Conservation (phyloP, 2,329 filamentous ascomycete genomes). For the Neofusicoccum ribis region DNA sequence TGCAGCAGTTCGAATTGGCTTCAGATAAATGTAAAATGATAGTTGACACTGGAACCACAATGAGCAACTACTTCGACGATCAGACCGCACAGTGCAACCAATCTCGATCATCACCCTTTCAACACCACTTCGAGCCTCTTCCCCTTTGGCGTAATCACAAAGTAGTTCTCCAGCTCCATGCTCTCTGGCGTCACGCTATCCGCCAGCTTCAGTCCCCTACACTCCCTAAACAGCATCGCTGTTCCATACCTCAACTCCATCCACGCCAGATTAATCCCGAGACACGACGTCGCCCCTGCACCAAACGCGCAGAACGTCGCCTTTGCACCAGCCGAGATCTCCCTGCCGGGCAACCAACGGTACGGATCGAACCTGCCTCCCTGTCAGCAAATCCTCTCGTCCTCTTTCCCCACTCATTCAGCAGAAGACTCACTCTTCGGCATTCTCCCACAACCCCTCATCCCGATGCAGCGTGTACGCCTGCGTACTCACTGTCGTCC, state of each 20-base stretch:
- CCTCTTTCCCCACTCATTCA: too few species aligned
- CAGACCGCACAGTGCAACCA: too few species aligned
- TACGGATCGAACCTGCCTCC: constrained; percentile 34
- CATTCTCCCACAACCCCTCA: constrained; percentile 24
- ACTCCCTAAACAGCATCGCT: constrained; percentile 54
- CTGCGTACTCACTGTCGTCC: constrained; percentile 39
- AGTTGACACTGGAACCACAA: too few species aligned
- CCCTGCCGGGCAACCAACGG: constrained; percentile 31
- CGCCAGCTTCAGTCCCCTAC: constrained; percentile 33
- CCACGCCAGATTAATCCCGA: constrained; percentile 67
- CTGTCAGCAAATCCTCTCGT: not conserved
- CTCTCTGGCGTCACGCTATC: constrained; percentile 36
- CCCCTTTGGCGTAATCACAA: constrained; percentile 45
- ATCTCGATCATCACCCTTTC: not conserved
- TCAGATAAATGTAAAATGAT: too few species aligned
- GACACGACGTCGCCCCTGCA: constrained; percentile 66
- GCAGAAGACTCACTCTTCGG: constrained; percentile 20
- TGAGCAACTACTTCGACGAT: too few species aligned
- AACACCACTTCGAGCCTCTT: constrained; percentile 33
- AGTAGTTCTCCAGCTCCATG: constrained; percentile 48
- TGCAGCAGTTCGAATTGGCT: too few species aligned
- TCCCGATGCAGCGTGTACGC: constrained; percentile 43
- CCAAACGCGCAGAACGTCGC: constrained; percentile 68
- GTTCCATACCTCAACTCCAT: constrained; percentile 57
- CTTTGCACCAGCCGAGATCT: constrained; percentile 37